Conservation (phyloP, 2,329 filamentous ascomycete genomes). For the Cercospora canescens region DNA sequence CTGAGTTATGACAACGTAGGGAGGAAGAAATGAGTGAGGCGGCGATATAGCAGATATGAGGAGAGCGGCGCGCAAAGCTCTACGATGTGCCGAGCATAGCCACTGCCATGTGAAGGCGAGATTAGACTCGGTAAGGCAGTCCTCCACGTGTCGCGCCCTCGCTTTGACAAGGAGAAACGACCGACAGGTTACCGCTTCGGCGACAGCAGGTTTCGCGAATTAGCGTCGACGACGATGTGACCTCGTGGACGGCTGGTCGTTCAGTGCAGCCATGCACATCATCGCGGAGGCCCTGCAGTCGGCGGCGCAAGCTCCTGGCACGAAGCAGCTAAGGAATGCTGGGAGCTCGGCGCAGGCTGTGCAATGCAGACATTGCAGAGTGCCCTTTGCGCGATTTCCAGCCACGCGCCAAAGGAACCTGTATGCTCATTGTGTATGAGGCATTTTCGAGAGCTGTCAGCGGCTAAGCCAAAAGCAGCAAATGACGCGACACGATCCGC, state of each 20-base stretch:
- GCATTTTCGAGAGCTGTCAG: conserved; percentile 13
- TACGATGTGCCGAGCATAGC: conserved; percentile 10
- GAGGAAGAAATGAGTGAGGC: not conserved
- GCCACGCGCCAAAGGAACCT: not conserved
- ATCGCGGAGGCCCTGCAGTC: not conserved
- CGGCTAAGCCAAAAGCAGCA: conserved; percentile 1
- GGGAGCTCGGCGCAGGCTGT: conserved; percentile 18
- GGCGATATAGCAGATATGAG: not conserved
- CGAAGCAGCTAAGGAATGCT: conserved; percentile 2
- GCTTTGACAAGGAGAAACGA: conserved; percentile 5
- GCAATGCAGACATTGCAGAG: not conserved
- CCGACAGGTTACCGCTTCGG: not conserved
- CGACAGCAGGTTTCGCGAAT: not conserved
- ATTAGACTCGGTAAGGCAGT: conserved; percentile 7
- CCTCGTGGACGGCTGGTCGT: not conserved
- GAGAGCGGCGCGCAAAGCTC: not conserved
- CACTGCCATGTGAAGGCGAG: conserved; percentile 12
- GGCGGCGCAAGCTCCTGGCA: not conserved
- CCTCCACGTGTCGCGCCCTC: conserved; percentile 7
- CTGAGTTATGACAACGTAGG: not conserved
- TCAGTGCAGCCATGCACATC: conserved; percentile 1
- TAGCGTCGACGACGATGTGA: not conserved
- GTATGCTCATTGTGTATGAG: conserved; percentile 8
- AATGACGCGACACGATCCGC: not conserved
- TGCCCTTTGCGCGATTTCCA: conserved; percentile 8